Percentiles rank a stretch among this genome's conserved stretches.
These are phyloP conservation scores for Chamaecyparis obtusa DNA, from an alignment of 75 land plant genomes.

Conservation along the genomic window DNA sequence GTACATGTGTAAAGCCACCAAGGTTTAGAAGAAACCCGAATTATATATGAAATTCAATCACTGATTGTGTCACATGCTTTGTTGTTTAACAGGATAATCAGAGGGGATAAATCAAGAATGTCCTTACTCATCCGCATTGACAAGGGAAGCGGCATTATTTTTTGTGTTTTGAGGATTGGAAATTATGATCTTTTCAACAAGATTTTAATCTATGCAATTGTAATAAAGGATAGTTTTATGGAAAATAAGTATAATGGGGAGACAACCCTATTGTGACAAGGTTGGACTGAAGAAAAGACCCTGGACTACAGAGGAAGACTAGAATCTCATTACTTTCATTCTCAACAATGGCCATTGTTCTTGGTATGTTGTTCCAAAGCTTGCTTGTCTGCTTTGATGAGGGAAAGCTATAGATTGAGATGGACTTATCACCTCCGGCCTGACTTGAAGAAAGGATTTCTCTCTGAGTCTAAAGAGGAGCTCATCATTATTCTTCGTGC, in stretches of 20 bases:
- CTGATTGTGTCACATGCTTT: no score
- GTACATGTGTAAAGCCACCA: no score
- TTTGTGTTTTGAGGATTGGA: no score
- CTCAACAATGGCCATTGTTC: conserved; percentile 28
- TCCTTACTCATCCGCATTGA: no score
- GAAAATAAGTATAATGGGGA: conserved; percentile 23
- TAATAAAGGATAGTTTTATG: no score
- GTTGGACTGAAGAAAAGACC: conserved; percentile 38
- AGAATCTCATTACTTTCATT: conserved; percentile 39
- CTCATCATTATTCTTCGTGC: conserved; percentile 77
- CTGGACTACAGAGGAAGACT: conserved; percentile 37
- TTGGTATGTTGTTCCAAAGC: conserved; percentile 39
- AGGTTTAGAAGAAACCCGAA: no score
- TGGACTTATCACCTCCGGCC: conserved; percentile 77
- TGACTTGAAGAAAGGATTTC: conserved; percentile 71
- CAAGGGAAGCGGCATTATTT: no score
- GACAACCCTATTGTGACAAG: conserved; percentile 45
- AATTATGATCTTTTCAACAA: no score
- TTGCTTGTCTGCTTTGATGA: conserved; percentile 56
- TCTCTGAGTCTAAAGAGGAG: conserved; percentile 65
- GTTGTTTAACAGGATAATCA: no score
- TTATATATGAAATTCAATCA: no score
- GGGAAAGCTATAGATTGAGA: conserved; percentile 69
- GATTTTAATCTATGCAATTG: no score
- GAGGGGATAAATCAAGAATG: no score